Evolutionary conservation across 2,329 filamentous ascomycete genomes (phyloP), one percentile per base, ranked within the genome.

Genomic region (Trichoderma brevicompactum): DNA sequence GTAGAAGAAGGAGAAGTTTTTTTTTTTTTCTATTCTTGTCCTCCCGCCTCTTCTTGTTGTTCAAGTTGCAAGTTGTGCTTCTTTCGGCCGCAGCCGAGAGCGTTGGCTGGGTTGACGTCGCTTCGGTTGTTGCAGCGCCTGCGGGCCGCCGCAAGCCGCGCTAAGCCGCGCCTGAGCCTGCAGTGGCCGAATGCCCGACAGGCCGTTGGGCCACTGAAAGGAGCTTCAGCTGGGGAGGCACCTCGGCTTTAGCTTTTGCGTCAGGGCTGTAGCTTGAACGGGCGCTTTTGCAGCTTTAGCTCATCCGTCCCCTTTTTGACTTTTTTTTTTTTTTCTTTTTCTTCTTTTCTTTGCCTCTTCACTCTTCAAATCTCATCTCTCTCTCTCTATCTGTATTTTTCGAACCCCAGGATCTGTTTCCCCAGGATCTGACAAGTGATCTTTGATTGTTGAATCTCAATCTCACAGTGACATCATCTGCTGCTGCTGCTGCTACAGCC

Each of bases 131-230:
- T 60, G 62, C 63, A 64, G 66, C 64, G 46, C 36, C 17, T 28
- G 38, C 66, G 72, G 72, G 68, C 78, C 81, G 81, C 73, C 40
- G 72, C 64, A 80, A 83, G 75, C 81, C 82, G 82, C 70, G 65
- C 73, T 68, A 76, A 82, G 17, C 53, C 49, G 50, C 13, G 23
- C 12, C 13, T 65, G 56, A 62, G 68, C 66, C 66, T 65, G 60
- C 36, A 52, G 53, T 61, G 60, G 61, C 62, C 44, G 43, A 52
- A 56, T 19, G 61, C 32, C 56, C 56, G 55, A 44, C 13, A 23
- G 23, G 49, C 32, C 49, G 49, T 10, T 32, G 28, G 28, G 23
- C 23, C 23, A 28, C 23, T 28, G 23, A 28, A 28, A 50, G 28
- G 13, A 34, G 23, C 48, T 9, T n/a, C 49, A 17, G 15, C 49